Percentiles rank a stretch among this genome's conserved stretches.
Evolutionary conservation across 495 filamentous ascomycete species (phyloP).

Genomic region (Podospora appendiculata): DNA sequence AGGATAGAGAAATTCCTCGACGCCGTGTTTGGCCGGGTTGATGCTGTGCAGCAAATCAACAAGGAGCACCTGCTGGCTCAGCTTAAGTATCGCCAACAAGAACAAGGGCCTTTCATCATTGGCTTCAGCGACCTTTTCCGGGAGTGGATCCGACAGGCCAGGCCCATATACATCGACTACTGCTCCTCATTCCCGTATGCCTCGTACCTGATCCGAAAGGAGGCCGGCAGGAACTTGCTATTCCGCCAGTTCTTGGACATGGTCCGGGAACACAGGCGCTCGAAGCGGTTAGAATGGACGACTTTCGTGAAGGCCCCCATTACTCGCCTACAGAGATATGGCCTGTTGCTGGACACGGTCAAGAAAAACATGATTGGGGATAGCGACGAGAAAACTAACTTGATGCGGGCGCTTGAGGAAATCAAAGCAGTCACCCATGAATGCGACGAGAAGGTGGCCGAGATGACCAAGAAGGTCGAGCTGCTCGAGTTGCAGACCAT

Average conservation of each 20-base stretch:
- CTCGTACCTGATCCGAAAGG: slow-evolving; percentile 73
- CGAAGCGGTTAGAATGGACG: slow-evolving; percentile 83
- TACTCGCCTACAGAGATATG: slow-evolving; percentile 85
- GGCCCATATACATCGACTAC: slow-evolving; percentile 83
- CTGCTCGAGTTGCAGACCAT: slow-evolving; percentile 77
- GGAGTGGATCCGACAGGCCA: slow-evolving; percentile 97
- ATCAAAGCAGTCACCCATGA: slow-evolving; percentile 86
- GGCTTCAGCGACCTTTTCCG: slow-evolving; percentile 97
- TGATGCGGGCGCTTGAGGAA: slow-evolving; percentile 85
- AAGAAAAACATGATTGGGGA: slow-evolving; percentile 77
- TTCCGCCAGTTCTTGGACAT: slow-evolving; percentile 83
- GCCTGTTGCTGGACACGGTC: slow-evolving; percentile 73
- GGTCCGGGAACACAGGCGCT: slow-evolving; percentile 69
- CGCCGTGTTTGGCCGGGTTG: slow-evolving; percentile 85
- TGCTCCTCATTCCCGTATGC: slow-evolving; percentile 82
- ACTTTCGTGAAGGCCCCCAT: slow-evolving; percentile 92
- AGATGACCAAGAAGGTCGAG: slow-evolving; percentile 87
- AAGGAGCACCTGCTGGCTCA: slow-evolving; percentile 92
- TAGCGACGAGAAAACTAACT: slow-evolving; percentile 82
- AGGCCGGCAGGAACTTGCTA: slow-evolving; percentile 73
- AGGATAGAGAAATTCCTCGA: slow-evolving; percentile 68
- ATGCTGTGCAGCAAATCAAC: slow-evolving; percentile 83
- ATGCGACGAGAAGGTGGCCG: slow-evolving; percentile 89
- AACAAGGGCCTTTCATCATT: slow-evolving; percentile 88
- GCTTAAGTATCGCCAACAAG: slow-evolving; percentile 93